Conservation (phyloP, 257 asterid species). For the Nicotiana noctiflora region DNA sequence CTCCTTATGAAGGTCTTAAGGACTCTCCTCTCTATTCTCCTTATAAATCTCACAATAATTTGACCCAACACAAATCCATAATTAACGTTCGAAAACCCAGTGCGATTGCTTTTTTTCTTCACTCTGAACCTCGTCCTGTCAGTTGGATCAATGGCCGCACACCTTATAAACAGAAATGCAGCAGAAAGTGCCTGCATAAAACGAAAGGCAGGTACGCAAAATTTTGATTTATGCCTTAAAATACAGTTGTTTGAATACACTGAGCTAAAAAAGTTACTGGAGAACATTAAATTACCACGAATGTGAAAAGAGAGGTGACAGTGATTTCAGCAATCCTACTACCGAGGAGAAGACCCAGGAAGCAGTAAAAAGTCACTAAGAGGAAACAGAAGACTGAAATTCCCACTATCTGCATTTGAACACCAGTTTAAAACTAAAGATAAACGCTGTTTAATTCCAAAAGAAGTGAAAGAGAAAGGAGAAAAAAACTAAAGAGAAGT, state of each 20-base stretch:
- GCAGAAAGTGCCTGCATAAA: slow-evolving; percentile 52
- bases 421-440: not conserved
- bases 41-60: slow-evolving; percentile 50
- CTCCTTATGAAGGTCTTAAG: slow-evolving; percentile 73
- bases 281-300: slow-evolving; percentile 42
- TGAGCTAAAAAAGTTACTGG: not conserved
- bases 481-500: not conserved
- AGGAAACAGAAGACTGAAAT: slow-evolving; percentile 60
- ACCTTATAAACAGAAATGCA: slow-evolving; percentile 67
- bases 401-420: slow-evolving; percentile 69
- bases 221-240: not conserved
- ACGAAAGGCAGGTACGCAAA: not conserved
- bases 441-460: not conserved
- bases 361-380: slow-evolving; percentile 65
- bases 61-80: slow-evolving; percentile 41
- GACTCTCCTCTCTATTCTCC: slow-evolving; percentile 66
- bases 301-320: slow-evolving; percentile 49
- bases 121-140: slow-evolving; percentile 64
- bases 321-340: slow-evolving; percentile 52
- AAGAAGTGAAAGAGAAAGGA: not conserved
- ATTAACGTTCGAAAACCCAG: slow-evolving; percentile 29
- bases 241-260: not conserved
- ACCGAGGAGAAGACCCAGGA: slow-evolving; percentile 78
- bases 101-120: slow-evolving; percentile 28
- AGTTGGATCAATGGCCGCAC: slow-evolving; percentile 75